These are phyloP conservation scores for Thymus quinquecostatus DNA, from an alignment of 257 asterid species.

Conservation along the genomic window DNA sequence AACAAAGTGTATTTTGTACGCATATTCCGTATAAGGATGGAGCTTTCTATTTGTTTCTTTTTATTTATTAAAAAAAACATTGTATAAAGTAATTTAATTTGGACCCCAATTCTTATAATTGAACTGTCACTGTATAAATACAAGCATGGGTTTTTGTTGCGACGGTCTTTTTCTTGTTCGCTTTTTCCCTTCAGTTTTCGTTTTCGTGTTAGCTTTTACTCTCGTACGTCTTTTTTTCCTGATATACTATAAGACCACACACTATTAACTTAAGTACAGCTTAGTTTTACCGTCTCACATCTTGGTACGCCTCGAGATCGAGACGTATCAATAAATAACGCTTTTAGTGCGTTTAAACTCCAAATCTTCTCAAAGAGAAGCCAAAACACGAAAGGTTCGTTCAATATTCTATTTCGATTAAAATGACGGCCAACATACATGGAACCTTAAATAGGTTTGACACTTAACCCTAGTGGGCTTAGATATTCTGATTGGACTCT, in stretches of 20 bases:
- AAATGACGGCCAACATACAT: too few relatives aligned
- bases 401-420: too few relatives aligned
- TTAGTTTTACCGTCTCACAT: not conserved
- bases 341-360: too few relatives aligned
- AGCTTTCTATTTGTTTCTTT: slow-evolving; percentile 14
- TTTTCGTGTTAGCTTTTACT: not conserved
- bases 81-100: slow-evolving; percentile 5
- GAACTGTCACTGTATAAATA: slow-evolving; percentile 34
- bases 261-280: too few relatives aligned
- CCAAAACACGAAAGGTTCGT: too few relatives aligned
- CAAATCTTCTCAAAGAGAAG: too few relatives aligned
- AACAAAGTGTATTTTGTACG: slow-evolving; percentile 1
- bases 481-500: too few relatives aligned
- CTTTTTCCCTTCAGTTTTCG: slow-evolving; percentile 29
- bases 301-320: too few relatives aligned
- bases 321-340: too few relatives aligned
- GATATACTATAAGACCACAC: too few relatives aligned
- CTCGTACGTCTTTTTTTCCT: not conserved
- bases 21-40: not conserved
- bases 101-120: slow-evolving; percentile 34
- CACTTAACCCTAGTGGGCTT: too few relatives aligned
- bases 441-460: too few relatives aligned
- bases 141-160: slow-evolving; percentile 36
- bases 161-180: slow-evolving; percentile 20
- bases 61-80: not conserved